Base-by-base conservation (phyloP, 495 filamentous ascomycete species). In the Podospora conica region DNA sequence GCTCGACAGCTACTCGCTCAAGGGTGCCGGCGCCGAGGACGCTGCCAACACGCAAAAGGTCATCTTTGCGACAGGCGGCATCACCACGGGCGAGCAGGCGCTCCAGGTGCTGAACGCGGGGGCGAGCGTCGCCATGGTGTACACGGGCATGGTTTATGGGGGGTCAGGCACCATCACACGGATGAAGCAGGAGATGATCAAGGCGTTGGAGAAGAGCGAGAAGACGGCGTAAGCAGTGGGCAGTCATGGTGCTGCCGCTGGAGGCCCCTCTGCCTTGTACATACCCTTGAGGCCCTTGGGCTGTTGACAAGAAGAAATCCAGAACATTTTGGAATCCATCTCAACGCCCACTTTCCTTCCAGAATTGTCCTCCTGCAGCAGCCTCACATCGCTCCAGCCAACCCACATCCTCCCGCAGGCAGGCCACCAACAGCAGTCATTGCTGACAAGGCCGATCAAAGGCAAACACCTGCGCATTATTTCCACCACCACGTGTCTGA, bases 61-160 rank as follows among this genome's bases (percentile, higher is more conserved):
- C 55, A 89, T 98, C 56, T 97, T 98, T 75, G 93, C 93, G 12
- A 91, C 88, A 0, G 94, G 94, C 1, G 95, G 95, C 9, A 95
- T 98, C 68, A 91, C 87, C 6, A 93, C 85, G 68, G 95, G 94
- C 10, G 81, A 86, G 59, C 88, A 96, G 78, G 95, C 91, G 7
- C 80, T 89, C 5, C 83, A 89, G 77, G 85, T 90, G 0, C 79
- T 96, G 40, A 87, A 93, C 66, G 91, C 92, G 0, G 95, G 95
- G 10, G 94, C 95, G 0, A 92, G 87, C 62, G 87, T 96, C 0
- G 92, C 91, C 1, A 92, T 92, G 89, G 84, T 95, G 55, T 95
- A 91, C 71, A 91, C 89, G 3, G 78, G 88, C 9, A 76, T 96
- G 70, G 88, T 92, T 8, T 98, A 96, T 72, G 90, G 90, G 3